phyloP scores from a whole-genome alignment of 2,329 filamentous ascomycete genomes.

The Polytolypa hystricis region DNA sequence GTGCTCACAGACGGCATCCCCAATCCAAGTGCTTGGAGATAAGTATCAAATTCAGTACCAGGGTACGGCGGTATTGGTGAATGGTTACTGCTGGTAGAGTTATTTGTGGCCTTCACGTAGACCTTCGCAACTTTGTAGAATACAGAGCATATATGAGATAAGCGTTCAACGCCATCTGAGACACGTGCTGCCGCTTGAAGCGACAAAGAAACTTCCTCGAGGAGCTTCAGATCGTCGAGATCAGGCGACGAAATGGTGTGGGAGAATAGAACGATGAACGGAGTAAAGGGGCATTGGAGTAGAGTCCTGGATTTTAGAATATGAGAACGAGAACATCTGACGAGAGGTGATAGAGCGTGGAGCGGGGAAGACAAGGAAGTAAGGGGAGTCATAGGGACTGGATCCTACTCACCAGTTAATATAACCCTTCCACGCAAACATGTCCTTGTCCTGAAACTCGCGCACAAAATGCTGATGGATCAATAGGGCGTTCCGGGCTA shows the following conservation, averaged over 20 bases:
- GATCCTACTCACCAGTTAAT: slow-evolving; percentile 29
- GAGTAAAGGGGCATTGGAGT: slow-evolving; percentile 38
- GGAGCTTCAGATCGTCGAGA: slow-evolving; percentile 41
- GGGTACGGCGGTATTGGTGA: slow-evolving; percentile 23
- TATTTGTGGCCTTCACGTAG: slow-evolving; percentile 40
- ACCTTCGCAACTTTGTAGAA: slow-evolving; percentile 51
- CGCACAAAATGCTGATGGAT: slow-evolving; percentile 22
- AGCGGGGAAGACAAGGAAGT: neutral
- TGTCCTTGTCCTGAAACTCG: slow-evolving; percentile 18
- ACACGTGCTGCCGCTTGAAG: slow-evolving; percentile 41
- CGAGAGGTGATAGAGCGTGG: neutral
- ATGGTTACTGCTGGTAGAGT: slow-evolving; percentile 22
- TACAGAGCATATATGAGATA: slow-evolving; percentile 52
- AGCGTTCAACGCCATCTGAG: slow-evolving; percentile 49
- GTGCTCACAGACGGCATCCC: slow-evolving; percentile 29
- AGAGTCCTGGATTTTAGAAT: slow-evolving; percentile 21
- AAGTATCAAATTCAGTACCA: slow-evolving; percentile 53
- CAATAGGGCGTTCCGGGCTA: slow-evolving; percentile 26
- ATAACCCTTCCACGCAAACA: slow-evolving; percentile 23
- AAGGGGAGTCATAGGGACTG: neutral
- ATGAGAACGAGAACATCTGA: neutral
- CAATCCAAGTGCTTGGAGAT: slow-evolving; percentile 52
- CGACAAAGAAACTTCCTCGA: slow-evolving; percentile 47
- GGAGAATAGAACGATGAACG: slow-evolving; percentile 40
- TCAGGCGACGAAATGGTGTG: slow-evolving; percentile 42